Evolutionary conservation across 164 flowering plant species (phyloP).

Genomic region (Macadamia integrifolia): DNA sequence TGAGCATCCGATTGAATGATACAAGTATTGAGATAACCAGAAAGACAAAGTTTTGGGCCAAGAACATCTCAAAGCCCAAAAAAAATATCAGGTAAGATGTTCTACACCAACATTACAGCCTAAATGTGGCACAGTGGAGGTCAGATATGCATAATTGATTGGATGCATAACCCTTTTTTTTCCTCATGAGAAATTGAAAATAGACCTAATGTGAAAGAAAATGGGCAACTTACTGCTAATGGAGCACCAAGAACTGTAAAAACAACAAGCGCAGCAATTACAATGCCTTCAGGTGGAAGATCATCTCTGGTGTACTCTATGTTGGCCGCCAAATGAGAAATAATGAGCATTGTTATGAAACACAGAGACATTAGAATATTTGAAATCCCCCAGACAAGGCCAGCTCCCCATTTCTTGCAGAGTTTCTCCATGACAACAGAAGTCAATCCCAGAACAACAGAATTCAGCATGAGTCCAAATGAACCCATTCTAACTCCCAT

Average conservation of each 20-base stretch:
- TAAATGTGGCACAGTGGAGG: not conserved
- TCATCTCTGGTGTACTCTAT: conserved; percentile 26
- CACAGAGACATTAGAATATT: conserved; percentile 76
- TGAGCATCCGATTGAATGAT: not conserved
- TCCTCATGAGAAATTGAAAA: not conserved
- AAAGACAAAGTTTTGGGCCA: not conserved
- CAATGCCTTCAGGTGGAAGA: conserved; percentile 64
- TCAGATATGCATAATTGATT: not conserved
- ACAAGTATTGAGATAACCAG: not conserved
- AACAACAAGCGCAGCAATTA: conserved; percentile 49
- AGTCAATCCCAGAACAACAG: conserved; percentile 78
- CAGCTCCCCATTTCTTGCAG: conserved; percentile 88
- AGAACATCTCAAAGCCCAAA: not conserved
- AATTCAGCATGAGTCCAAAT: conserved; percentile 84
- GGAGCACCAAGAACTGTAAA: conserved; percentile 88
- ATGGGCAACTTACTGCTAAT: conserved; percentile 69
- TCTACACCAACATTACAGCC: not conserved
- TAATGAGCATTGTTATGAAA: conserved; percentile 66
- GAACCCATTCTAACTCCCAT: conserved; percentile 89
- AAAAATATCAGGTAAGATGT: not conserved
- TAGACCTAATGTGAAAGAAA: not conserved
- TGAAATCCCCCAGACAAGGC: conserved; percentile 87
- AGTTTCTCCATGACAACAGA: conserved; percentile 84
- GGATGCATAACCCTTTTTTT: not conserved
- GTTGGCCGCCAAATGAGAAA: conserved; percentile 41